Evolutionary conservation across 257 asterid genomes (phyloP).

Genomic region (Parsonsia alboflavescens): DNA sequence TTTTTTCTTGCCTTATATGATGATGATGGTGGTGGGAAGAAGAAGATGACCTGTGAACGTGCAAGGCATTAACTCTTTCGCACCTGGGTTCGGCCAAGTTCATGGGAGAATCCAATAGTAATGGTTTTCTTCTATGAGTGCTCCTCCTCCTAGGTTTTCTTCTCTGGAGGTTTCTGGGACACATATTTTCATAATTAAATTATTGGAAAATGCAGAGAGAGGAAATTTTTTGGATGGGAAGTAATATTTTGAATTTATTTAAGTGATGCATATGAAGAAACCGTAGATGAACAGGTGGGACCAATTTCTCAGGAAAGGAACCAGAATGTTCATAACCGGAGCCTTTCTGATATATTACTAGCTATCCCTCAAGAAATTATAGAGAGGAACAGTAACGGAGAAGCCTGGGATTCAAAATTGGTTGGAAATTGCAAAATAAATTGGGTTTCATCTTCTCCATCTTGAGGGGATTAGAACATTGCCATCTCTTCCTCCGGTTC

Average conservation of each 20-base stretch:
- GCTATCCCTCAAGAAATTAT: conserved; percentile 6
- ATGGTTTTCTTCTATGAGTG: conserved; percentile 25
- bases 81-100: conserved; percentile 41
- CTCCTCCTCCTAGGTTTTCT: conserved; percentile 21
- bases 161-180: background rate
- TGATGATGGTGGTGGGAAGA: background rate
- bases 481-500: conserved; percentile 7
- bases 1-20: background rate
- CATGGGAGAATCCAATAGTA: conserved; percentile 3
- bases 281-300: background rate
- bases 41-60: conserved; percentile 27
- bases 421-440: conserved; percentile 13
- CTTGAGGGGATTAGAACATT: background rate
- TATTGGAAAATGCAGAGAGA: no score
- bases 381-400: background rate
- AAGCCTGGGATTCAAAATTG: conserved; percentile 6
- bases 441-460: background rate
- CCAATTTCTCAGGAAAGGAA: background rate
- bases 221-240: background rate
- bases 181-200: background rate
- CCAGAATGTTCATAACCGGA: conserved; percentile 30
- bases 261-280: background rate
- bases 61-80: conserved; percentile 35
- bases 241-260: background rate
- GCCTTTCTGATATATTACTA: conserved; percentile 34